Base-by-base conservation (phyloP, 1,284 basidiomycete species). In the Ganoderma boninense region DNA sequence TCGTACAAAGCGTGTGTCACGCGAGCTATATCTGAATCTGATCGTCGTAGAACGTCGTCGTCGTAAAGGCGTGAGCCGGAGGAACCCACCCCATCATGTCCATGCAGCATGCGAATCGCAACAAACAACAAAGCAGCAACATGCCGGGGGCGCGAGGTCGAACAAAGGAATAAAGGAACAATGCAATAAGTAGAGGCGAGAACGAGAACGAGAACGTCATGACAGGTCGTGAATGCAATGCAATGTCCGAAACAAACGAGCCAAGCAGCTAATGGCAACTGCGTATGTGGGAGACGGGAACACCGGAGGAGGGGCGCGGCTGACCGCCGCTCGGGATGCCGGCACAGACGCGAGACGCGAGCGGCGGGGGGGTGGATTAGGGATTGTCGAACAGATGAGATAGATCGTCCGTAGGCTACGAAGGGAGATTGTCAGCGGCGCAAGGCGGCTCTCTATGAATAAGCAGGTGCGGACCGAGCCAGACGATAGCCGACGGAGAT, bases 401-500 rank as follows among this genome's bases (percentile, higher is more conserved):
- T 65, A 62, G 56, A 71, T 65, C 68, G 69, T 72, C 73, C 71
- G 66, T 44, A 70, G 68, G 60, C 69, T 69, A 71, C 67, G 57
- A 44, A 13, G 61, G 46, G 64, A n/a, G 65, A 71, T 66, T 59
- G 66, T 74, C 70, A 69, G 70, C 44, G 67, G 52, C 65, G 64
- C 38, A n/a, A 57, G 54, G 49, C 49, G 49, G 69, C 35, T 69
- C 57, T 70, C 69, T n/a, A n/a, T 29, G 23, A 56, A n/a, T 62
- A 59, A 40, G 42, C 62, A 59, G 29, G 56, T 40, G 49, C 40
- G 44, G 23, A 35, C 65, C 67, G 69, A 66, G 49, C 69, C 62
- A 73, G 71, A 57, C 44, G 38, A 40, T 40, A 40, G 38, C 38
- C 38, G 38, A 18, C 26, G 32, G 35, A 14, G 35, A 65, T 26